A percentile compares a stretch with the other conserved stretches of the same genome.
Conservation (phyloP, 352 stramenopile genomes). For the Phytophthora chlamydospora region DNA sequence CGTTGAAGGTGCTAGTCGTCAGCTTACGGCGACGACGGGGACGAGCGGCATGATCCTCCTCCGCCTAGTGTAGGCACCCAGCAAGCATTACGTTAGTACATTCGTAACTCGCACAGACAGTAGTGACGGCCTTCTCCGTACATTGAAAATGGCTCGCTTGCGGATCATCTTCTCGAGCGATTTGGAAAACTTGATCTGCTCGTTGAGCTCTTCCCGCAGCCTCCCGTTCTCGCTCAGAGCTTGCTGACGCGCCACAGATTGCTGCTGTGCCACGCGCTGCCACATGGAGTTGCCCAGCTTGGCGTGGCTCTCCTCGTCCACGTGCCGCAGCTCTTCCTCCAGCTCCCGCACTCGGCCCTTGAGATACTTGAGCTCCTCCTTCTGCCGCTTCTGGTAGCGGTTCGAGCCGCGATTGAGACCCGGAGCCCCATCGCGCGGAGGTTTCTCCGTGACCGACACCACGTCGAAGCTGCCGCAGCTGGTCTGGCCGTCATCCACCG, state of each 20-base stretch:
- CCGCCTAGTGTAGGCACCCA: background rate
- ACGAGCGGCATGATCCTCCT: background rate
- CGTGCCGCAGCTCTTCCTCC: constrained; percentile 29
- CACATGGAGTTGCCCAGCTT: constrained; percentile 32
- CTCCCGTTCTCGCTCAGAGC: constrained; percentile 43
- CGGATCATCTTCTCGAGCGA: constrained; percentile 42
- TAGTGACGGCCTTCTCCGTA: constrained; percentile 5
- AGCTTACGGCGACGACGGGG: constrained; percentile 5
- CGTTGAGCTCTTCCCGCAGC: constrained; percentile 34
- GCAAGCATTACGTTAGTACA: background rate
- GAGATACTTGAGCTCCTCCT: constrained; percentile 47
- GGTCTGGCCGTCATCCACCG: constrained; percentile 6
- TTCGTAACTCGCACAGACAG: background rate
- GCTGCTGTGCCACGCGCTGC: constrained; percentile 48
- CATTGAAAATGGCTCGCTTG: constrained; percentile 38
- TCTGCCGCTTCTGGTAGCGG: constrained; percentile 42
- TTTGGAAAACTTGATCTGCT: constrained; percentile 46
- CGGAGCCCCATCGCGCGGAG: background rate
- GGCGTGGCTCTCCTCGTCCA: constrained; percentile 32
- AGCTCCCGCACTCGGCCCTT: constrained; percentile 43
- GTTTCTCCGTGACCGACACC: background rate
- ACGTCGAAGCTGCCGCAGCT: constrained; percentile 11
- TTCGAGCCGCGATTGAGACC: constrained; percentile 8
- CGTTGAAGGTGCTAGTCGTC: constrained; percentile 18
- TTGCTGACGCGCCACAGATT: constrained; percentile 41